A percentile compares a stretch with the other conserved stretches of the same genome.
phyloP scores from a whole-genome alignment of 2,329 filamentous ascomycete genomes.

The Ophiostoma fasciatum region DNA sequence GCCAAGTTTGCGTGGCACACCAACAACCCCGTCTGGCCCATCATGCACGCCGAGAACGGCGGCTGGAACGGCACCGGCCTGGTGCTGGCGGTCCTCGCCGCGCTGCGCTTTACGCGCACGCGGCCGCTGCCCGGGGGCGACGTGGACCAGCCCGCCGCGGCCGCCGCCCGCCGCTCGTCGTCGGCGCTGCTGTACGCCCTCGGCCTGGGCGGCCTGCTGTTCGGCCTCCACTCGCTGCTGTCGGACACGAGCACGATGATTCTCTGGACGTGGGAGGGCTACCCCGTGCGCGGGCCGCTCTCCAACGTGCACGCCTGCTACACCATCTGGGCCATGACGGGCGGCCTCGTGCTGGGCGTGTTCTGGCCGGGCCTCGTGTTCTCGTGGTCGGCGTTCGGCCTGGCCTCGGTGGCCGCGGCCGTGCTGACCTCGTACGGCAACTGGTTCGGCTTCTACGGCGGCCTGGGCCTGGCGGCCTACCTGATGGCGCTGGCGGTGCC shows the following conservation, averaged over 20 bases:
- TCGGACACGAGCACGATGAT: constrained; percentile 99
- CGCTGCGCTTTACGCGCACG: constrained; percentile 58
- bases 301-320: constrained; percentile 80
- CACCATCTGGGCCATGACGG: constrained; percentile 76
- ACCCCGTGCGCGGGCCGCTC: constrained; percentile 75
- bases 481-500: constrained; percentile 65
- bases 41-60: constrained; percentile 78
- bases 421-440: constrained; percentile 62
- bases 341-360: constrained; percentile 62
- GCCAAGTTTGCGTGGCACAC: constrained; percentile 88
- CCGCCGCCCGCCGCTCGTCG: neutral
- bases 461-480: constrained; percentile 59
- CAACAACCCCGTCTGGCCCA: constrained; percentile 94
- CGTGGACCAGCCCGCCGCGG: constrained; percentile 5
- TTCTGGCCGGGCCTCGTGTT: constrained; percentile 54
- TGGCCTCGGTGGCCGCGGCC: constrained; percentile 66
- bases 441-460: constrained; percentile 86
- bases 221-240: constrained; percentile 79
- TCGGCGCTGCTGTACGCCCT: constrained; percentile 44
- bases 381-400: constrained; percentile 65
- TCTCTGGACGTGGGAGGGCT: constrained; percentile 95
- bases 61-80: constrained; percentile 84
- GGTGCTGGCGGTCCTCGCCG: constrained; percentile 57
- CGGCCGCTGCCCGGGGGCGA: constrained; percentile 32
- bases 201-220: constrained; percentile 72